phyloP scores from a whole-genome alignment of 345 rosid species.

The Alliaria petiolata region DNA sequence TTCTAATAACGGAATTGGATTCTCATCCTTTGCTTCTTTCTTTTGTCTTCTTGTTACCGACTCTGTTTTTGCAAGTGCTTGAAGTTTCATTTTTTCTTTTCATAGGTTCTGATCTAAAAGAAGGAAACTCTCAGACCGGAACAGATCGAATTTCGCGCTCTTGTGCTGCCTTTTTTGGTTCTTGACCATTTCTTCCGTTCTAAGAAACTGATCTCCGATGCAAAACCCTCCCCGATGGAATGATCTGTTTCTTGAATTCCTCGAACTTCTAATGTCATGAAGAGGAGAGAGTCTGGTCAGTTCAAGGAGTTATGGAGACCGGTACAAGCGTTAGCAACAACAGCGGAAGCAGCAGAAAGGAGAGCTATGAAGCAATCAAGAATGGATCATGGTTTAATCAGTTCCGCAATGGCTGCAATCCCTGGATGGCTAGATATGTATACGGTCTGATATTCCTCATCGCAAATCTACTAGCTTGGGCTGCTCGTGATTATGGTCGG shows the following conservation, averaged over 20 bases:
- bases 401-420: conserved; percentile 74
- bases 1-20: conserved; percentile 15
- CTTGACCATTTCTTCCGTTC: background rate
- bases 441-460: conserved; percentile 73
- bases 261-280: conserved; percentile 41
- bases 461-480: conserved; percentile 88
- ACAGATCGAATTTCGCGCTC: background rate
- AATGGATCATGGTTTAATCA: conserved; percentile 73
- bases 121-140: background rate
- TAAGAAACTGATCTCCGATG: background rate
- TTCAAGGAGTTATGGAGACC: conserved; percentile 51
- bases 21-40: conserved; percentile 27
- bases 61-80: conserved; percentile 6
- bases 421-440: conserved; percentile 95
- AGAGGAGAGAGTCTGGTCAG: conserved; percentile 32
- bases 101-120: conserved; percentile 17
- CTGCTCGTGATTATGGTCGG: conserved; percentile 74
- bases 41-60: conserved; percentile 7
- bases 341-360: conserved; percentile 13
- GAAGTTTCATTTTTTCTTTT: conserved; percentile 5
- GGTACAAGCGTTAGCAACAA: conserved; percentile 31
- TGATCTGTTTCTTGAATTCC: background rate
- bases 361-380: conserved; percentile 40
- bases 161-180: background rate
- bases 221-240: background rate